Conservation (phyloP, 805 yeast species). For the Tetrapisispora pingtungensis region DNA sequence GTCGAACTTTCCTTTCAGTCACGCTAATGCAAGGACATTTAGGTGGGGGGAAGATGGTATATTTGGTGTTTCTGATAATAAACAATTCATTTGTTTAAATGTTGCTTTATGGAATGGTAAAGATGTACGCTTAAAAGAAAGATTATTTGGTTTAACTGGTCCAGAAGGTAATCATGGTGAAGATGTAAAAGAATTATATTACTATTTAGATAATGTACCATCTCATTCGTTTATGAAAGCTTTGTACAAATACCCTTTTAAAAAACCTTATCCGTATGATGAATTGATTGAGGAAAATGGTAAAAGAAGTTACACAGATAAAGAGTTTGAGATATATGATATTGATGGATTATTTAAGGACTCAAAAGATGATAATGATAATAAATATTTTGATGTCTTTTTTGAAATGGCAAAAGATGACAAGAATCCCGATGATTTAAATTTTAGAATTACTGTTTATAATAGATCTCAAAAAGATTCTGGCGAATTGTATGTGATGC, state of each 20-base stretch:
- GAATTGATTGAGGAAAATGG: conserved; percentile 59
- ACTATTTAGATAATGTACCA: conserved; percentile 84
- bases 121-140: conserved; percentile 76
- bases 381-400: conserved; percentile 75
- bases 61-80: conserved; percentile 81
- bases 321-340: conserved; percentile 76
- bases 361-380: conserved; percentile 35
- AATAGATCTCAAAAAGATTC: conserved; percentile 63
- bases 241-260: conserved; percentile 86
- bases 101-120: conserved; percentile 88
- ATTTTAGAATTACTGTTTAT: conserved; percentile 78
- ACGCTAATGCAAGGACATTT: conserved; percentile 68
- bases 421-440: conserved; percentile 67
- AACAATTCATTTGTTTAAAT: conserved; percentile 65
- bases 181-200: conserved; percentile 81
- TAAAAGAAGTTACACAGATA: conserved; percentile 52
- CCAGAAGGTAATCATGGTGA: conserved; percentile 95
- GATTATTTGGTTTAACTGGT: conserved; percentile 80
- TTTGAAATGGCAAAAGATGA: conserved; percentile 85
- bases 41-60: conserved; percentile 96
- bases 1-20: conserved; percentile 80
- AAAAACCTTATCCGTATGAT: conserved; percentile 64
- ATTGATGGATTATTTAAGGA: conserved; percentile 57
- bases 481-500: conserved; percentile 82
- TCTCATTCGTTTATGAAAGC: conserved; percentile 88